Evolutionary conservation across 2,329 filamentous ascomycete genomes (phyloP), one percentile per base, ranked within the genome.

Genomic region (Fusarium praegraminearum): DNA sequence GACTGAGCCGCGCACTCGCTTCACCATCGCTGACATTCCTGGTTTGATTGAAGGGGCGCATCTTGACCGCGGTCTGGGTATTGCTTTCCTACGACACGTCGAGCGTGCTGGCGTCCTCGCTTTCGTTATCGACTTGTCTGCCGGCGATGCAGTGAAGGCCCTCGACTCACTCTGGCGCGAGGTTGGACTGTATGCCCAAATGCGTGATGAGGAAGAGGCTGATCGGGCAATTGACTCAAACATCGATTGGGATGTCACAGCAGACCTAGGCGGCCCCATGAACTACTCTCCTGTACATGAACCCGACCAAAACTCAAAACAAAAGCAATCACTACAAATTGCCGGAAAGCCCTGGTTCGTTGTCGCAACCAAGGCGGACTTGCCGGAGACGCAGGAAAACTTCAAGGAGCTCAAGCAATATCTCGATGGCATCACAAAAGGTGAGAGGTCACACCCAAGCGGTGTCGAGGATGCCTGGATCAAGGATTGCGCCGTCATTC

Each of bases 321-420:
- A 61, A 20, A 57, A 60, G 4, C 77, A 79, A 5, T 84, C 79
- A n/a, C 77, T 92, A n/a, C 89, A 91, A 41, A 97, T 98, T 70
- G 92, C 92, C n/a, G 88, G 88, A 35, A 99, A 99, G 82, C 94
- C 96, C 1, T 99, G 96, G 96, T 96, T 97, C 75, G 94, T 98
- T 7, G 90, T 98, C 44, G 95, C 93, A 2, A 98, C 94, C 22
- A 98, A 98, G 80, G 94, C 93, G 1, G 95, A 98, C 78, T 78
- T 97, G 57, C 88, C 90, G 5, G 87, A 86, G 5, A 97, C 96
- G 3, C 87, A 94, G 78, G 86, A 89, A 26, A 97, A 96, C 76
- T 99, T 93, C 78, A 80, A 79, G 36, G 80, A 82, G 53, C 82
- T 99, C 71, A 89, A 89, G 70, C 80, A 81, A 11, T 97, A 98